These are phyloP conservation scores for Limnomonas spitsbergensis DNA, from an alignment of 139 green algal genomes.

Conservation along the genomic window DNA sequence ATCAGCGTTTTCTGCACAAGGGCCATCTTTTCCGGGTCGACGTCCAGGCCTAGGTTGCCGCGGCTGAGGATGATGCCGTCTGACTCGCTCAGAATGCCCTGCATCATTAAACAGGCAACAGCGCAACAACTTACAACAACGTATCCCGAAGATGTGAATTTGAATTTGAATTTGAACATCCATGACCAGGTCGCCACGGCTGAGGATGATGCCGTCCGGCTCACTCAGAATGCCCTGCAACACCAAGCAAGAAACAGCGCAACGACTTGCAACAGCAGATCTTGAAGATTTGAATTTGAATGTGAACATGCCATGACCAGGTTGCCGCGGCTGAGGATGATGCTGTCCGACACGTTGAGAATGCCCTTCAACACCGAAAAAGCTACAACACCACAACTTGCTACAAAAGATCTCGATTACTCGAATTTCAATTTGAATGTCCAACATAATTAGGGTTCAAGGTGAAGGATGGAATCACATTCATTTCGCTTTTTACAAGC, in stretches of 20 bases:
- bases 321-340: slow-evolving; percentile 80
- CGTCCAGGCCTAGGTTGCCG: slow-evolving; percentile 79
- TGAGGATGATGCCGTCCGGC: slow-evolving; percentile 85
- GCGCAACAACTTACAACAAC: too few species aligned
- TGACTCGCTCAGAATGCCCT: slow-evolving; percentile 65
- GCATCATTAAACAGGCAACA: background rate
- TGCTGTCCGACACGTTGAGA: slow-evolving; percentile 69
- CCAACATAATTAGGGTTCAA: too few species aligned
- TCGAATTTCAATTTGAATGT: too few species aligned
- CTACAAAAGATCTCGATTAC: too few species aligned
- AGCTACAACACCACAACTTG: too few species aligned
- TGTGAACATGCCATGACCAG: slow-evolving; percentile 84
- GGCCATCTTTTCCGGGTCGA: slow-evolving; percentile 86
- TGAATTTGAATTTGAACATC: too few species aligned
- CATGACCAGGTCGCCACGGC: slow-evolving; percentile 72
- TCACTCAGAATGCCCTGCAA: slow-evolving; percentile 62
- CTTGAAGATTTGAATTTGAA: too few species aligned
- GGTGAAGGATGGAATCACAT: too few species aligned
- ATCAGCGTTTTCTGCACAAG: slow-evolving; percentile 69
- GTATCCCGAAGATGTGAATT: too few species aligned
- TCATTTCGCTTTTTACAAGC: too few species aligned
- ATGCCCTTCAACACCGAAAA: slow-evolving; percentile 46
- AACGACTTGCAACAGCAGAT: too few species aligned
- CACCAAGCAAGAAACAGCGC: background rate
- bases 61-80: slow-evolving; percentile 86